Evolutionary conservation across 331 rosid species (phyloP).

Genomic region (Rosa hybrid): DNA sequence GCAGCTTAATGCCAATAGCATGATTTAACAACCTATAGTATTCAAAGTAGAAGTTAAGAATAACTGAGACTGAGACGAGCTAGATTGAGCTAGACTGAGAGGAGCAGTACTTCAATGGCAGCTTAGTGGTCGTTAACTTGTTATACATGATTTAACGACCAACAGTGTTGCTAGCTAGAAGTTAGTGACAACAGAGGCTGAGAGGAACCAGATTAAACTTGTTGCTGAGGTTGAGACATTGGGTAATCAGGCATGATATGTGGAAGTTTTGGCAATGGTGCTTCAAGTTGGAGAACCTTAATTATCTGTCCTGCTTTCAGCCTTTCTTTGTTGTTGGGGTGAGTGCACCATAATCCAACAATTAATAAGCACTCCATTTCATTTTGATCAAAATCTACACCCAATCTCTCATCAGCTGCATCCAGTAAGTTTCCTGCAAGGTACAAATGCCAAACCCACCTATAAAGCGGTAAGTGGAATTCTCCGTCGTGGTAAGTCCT

Average conservation of each 20-base stretch:
- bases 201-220: background rate
- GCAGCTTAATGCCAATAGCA: too few species aligned
- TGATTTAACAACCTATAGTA: background rate
- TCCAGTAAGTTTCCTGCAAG: background rate
- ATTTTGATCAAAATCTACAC: background rate
- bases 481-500: background rate
- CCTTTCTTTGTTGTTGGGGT: background rate
- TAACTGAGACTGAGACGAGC: background rate
- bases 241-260: background rate
- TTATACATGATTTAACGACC: background rate
- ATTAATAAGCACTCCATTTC: background rate
- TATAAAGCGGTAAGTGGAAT: background rate
- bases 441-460: background rate
- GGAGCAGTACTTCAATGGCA: too few species aligned
- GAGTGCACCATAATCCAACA: background rate
- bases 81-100: background rate
- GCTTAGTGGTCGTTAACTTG: too few species aligned
- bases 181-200: background rate
- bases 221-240: background rate
- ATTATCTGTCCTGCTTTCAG: background rate
- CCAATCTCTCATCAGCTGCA: constrained; percentile 7
- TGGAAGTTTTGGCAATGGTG: background rate
- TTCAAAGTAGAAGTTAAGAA: background rate
- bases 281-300: background rate
- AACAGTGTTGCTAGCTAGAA: background rate